Evolutionary conservation across 2,329 filamentous ascomycete species (phyloP).

Genomic region (Pseudogymnoascus sp.): DNA sequence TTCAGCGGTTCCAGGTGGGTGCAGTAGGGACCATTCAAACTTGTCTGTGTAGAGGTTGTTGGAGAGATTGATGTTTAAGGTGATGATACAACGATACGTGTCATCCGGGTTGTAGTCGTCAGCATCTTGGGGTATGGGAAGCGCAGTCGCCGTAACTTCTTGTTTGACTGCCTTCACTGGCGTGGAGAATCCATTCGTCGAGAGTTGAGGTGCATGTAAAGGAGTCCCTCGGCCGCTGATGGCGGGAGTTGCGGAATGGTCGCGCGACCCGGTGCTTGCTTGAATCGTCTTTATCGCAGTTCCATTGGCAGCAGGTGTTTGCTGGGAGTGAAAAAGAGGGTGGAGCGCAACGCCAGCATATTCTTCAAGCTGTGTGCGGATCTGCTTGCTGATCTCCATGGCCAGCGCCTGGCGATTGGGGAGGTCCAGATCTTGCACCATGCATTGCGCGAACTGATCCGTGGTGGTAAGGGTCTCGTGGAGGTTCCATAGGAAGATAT

Average conservation of each 20-base stretch:
- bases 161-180: slow-evolving; percentile 31
- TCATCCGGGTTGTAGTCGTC: slow-evolving; percentile 84
- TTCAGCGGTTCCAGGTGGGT: slow-evolving; percentile 86
- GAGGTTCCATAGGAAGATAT: slow-evolving; percentile 96
- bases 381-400: slow-evolving; percentile 82
- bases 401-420: slow-evolving; percentile 64
- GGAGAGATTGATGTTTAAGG: slow-evolving; percentile 81
- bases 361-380: slow-evolving; percentile 89
- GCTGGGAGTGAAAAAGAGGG: slow-evolving; percentile 69
- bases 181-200: slow-evolving; percentile 36
- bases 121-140: slow-evolving; percentile 52
- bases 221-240: slow-evolving; percentile 49
- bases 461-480: slow-evolving; percentile 91
- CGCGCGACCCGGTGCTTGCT: slow-evolving; percentile 22
- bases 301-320: slow-evolving; percentile 25
- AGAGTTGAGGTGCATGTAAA: slow-evolving; percentile 37
- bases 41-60: slow-evolving; percentile 93
- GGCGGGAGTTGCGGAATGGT: slow-evolving; percentile 35
- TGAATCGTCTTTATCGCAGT: slow-evolving; percentile 27
- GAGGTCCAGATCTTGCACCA: slow-evolving; percentile 89
- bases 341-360: slow-evolving; percentile 92
- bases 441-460: slow-evolving; percentile 83
- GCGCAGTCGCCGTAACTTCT: slow-evolving; percentile 62
- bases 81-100: slow-evolving; percentile 87
- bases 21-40: slow-evolving; percentile 93